phyloP scores from a whole-genome alignment of 2,329 filamentous ascomycete species.

The Arthroderma sp. region DNA sequence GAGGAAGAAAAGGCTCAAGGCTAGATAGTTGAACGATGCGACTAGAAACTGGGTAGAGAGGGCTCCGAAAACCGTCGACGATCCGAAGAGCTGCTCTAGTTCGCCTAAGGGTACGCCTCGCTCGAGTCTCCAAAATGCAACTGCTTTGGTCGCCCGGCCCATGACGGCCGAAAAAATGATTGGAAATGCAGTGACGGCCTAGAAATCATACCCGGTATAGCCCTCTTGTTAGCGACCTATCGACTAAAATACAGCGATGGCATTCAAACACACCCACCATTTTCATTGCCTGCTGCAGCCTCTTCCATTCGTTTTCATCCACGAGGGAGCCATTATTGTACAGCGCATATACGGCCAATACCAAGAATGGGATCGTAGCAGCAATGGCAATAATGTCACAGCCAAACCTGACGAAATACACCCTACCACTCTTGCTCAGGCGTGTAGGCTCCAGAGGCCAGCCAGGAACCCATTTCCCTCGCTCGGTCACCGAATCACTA shows the following conservation, averaged over 20 bases:
- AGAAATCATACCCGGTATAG: neutral
- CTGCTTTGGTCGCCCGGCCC: conserved; percentile 4
- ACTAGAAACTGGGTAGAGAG: conserved; percentile 8
- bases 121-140: conserved; percentile 7
- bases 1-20: conserved; percentile 5
- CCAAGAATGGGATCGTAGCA: conserved; percentile 4
- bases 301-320: conserved; percentile 2
- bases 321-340: neutral
- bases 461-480: neutral
- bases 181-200: conserved; percentile 7
- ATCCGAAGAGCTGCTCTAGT: conserved; percentile 7
- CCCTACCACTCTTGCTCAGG: neutral
- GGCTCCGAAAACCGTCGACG: conserved; percentile 7
- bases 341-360: conserved; percentile 2
- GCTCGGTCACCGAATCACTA: neutral
- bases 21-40: conserved; percentile 5
- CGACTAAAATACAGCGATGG: too few relatives aligned
- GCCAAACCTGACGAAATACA: conserved; percentile 14
- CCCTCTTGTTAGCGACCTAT: too few relatives aligned
- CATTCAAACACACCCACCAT: conserved; percentile 1
- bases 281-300: conserved; percentile 5
- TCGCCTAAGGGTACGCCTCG: conserved; percentile 5
- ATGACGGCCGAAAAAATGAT: conserved; percentile 8
- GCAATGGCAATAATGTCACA: conserved; percentile 1
- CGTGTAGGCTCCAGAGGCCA: conserved; percentile 2